Evolutionary conservation across 352 stramenopile genomes (phyloP), one percentile per base, ranked within the genome.

Genomic region (Thraustochytrium striatum): DNA sequence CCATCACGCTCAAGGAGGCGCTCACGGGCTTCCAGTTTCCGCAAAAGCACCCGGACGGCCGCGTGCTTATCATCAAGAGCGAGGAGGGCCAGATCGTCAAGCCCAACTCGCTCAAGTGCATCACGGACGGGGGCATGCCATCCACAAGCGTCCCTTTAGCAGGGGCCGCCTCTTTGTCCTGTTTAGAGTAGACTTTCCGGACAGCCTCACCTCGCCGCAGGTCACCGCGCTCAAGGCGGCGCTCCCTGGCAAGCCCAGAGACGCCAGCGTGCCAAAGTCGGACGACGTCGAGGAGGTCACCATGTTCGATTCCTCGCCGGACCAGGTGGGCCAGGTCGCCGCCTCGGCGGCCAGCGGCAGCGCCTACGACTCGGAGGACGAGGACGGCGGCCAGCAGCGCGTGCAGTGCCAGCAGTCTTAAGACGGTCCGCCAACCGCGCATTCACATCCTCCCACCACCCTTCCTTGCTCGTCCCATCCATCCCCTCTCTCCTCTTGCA

Each of bases 121-220:
- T 99, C 39, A 87, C 93, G 57, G 91, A 93, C 81, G 96, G 99
- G 83, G 96, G 96, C 59, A 99, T 99, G 96, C 96, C 21, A 94
- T 93, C 30, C 90, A 96, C 83, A 94, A 95, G 61, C 98, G 57
- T 1, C 94, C 94, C 33, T 99, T 98, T 83, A 92, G 97, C 28
- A 96, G 97, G 86, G 96, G 96, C n/a, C 92, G 97, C 80, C 87
- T 99, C 30, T 98, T 98, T 52, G 94, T 99, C 75, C 83, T 97
- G 44, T 98, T 99, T 86, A 94, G 95, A 84, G 91, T 99, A 59
- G 85, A 97, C 79, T 98, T 99, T 85, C 93, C 95, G 35, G 91
- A 97, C 68, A 92, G 85, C 62, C 38, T 89, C 25, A 52, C n/a
- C 2, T 73, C 88, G 16, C 78, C 86, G 58, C 57, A 91, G 68